These are phyloP conservation scores for Xylaria sp. DNA, from an alignment of 2,329 filamentous ascomycete genomes.

Conservation along the genomic window DNA sequence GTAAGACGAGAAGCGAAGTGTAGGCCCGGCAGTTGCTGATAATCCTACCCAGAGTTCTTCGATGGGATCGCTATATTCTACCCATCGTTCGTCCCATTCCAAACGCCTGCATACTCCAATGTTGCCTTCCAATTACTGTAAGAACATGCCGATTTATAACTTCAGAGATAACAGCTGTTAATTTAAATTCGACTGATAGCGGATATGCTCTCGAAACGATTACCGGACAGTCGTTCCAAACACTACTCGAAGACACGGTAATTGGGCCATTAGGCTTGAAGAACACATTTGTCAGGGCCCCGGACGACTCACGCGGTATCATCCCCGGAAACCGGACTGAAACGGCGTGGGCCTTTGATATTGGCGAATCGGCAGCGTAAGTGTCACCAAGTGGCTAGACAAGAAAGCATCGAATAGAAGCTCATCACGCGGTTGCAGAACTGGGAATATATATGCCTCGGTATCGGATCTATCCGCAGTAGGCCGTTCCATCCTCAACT, in stretches of 20 bases:
- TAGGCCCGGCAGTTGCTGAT: conserved; percentile 8
- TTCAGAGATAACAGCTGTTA: too few species aligned
- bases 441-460: conserved; percentile 42
- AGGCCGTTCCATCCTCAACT: conserved; percentile 35
- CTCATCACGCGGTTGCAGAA: conserved; percentile 30
- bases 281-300: conserved; percentile 38
- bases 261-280: conserved; percentile 44
- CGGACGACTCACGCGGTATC: conserved; percentile 35
- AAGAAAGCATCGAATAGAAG: conserved; percentile 8
- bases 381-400: conserved; percentile 2
- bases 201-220: conserved; percentile 44
- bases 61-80: conserved; percentile 32
- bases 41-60: conserved; percentile 29
- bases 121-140: conserved; percentile 36
- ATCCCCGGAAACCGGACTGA: conserved; percentile 40
- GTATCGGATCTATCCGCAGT: conserved; percentile 38
- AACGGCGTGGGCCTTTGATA: conserved; percentile 33
- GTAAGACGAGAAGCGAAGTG: conserved; percentile 21
- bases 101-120: conserved; percentile 35
- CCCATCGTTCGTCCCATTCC: conserved; percentile 32
- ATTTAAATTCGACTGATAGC: conserved; percentile 37
- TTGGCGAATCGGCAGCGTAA: conserved; percentile 34
- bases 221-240: conserved; percentile 39
- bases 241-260: conserved; percentile 40
- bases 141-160: conserved; percentile 38